phyloP scores from a whole-genome alignment of 352 stramenopile genomes.

The Achlya hypogyna region DNA sequence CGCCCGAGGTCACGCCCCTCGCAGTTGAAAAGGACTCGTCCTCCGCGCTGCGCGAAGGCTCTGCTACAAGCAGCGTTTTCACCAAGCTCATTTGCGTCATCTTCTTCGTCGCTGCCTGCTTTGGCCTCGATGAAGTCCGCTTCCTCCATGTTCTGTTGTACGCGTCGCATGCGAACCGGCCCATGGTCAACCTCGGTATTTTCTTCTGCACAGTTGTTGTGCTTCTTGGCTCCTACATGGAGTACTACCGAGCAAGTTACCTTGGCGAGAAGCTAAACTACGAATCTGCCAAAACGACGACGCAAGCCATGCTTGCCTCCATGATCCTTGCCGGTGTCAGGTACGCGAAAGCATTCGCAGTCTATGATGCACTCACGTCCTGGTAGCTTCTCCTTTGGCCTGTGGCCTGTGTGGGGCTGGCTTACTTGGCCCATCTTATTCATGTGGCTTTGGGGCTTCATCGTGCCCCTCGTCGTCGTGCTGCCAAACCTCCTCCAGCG shows the following conservation, averaged over 20 bases:
- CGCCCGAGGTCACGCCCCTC: neutral
- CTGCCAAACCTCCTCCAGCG: constrained; percentile 49
- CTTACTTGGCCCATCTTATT: constrained; percentile 66
- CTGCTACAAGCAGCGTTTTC: neutral
- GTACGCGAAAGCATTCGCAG: constrained; percentile 21
- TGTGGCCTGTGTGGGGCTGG: constrained; percentile 71
- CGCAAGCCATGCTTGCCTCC: constrained; percentile 51
- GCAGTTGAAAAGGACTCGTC: neutral
- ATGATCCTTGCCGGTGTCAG: constrained; percentile 47
- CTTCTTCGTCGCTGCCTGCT: constrained; percentile 40
- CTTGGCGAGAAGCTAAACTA: constrained; percentile 53
- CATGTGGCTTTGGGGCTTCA: constrained; percentile 75
- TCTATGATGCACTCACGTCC: neutral
- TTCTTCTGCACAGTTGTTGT: constrained; percentile 41
- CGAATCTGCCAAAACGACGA: constrained; percentile 48
- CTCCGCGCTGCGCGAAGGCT: neutral
- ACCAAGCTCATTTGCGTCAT: constrained; percentile 20
- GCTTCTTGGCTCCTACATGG: constrained; percentile 57
- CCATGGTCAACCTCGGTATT: constrained; percentile 45
- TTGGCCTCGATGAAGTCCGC: constrained; percentile 48
- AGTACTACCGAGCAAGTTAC: constrained; percentile 54
- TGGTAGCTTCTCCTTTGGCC: constrained; percentile 49
- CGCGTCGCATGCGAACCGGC: constrained; percentile 35
- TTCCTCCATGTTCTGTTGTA: constrained; percentile 55
- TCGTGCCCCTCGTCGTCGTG: constrained; percentile 58